Conservation (phyloP, 2,329 filamentous ascomycete species). For the Paecilomyces formosus region DNA sequence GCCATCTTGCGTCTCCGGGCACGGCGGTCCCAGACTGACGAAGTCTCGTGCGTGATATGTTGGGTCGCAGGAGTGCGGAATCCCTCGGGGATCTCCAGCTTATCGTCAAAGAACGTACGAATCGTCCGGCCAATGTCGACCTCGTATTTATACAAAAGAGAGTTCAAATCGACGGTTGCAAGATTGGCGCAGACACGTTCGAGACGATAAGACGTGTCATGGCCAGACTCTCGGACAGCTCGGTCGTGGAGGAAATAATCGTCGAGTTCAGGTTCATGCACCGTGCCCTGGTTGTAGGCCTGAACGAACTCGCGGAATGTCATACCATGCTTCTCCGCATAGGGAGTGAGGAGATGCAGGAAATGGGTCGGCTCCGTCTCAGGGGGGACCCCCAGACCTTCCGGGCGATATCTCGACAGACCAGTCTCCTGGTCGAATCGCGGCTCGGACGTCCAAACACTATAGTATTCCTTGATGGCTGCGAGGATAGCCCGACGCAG, state of each 20-base stretch:
- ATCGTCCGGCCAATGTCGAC: constrained; percentile 85
- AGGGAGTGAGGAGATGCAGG: constrained; percentile 71
- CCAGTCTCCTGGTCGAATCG: constrained; percentile 70
- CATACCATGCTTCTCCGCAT: constrained; percentile 76
- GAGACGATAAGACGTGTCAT: constrained; percentile 91
- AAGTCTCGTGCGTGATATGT: constrained; percentile 68
- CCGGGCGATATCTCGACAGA: constrained; percentile 75
- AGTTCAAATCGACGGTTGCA: constrained; percentile 91
- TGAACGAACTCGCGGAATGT: constrained; percentile 75
- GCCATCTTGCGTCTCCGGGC: constrained; percentile 74
- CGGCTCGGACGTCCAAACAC: constrained; percentile 74
- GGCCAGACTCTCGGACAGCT: constrained; percentile 89
- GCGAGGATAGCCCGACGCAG: constrained; percentile 72
- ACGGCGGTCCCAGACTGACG: constrained; percentile 82
- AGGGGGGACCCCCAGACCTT: constrained; percentile 77
- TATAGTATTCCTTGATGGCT: constrained; percentile 94
- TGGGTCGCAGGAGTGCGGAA: constrained; percentile 63
- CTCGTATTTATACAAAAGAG: constrained; percentile 93
- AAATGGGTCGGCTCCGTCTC: constrained; percentile 89
- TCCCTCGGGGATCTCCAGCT: constrained; percentile 70
- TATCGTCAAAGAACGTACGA: constrained; percentile 74
- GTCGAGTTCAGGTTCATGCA: constrained; percentile 82
- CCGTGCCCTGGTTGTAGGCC: constrained; percentile 72
- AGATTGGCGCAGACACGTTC: constrained; percentile 82
- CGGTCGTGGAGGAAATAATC: constrained; percentile 95